A percentile compares a stretch with the other conserved stretches of the same genome.
These are phyloP conservation scores for Mycena rosella DNA, from an alignment of 768 basidiomycete genomes.

Conservation along the genomic window DNA sequence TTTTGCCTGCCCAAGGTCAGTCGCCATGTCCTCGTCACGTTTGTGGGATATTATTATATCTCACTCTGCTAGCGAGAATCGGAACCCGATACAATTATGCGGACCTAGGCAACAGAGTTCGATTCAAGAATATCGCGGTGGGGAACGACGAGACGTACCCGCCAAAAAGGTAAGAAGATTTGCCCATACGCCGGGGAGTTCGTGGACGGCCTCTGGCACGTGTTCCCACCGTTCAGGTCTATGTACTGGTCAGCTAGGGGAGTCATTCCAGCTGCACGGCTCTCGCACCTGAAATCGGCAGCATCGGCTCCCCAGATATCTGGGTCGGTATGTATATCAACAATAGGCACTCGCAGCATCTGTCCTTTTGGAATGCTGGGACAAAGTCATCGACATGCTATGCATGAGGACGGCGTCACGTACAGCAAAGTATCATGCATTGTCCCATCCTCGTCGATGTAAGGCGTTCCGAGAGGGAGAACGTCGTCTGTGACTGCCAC, in stretches of 20 bases:
- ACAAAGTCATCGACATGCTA: too few species aligned
- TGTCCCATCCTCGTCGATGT: constrained; percentile 39
- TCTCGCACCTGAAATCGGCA: constrained; percentile 46
- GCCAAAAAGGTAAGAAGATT: constrained; percentile 4
- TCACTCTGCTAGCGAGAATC: constrained; percentile 45
- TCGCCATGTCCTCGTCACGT: not conserved
- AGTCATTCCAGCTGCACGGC: too few species aligned
- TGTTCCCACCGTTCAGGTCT: not conserved
- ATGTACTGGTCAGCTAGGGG: too few species aligned
- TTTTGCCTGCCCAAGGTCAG: constrained; percentile 40
- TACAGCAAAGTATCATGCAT: constrained; percentile 34
- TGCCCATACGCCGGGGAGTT: not conserved
- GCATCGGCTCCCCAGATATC: constrained; percentile 46
- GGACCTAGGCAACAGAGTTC: constrained; percentile 25
- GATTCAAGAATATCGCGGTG: not conserved
- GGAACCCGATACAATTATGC: constrained; percentile 59
- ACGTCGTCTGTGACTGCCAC: constrained; percentile 45
- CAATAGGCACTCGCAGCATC: constrained; percentile 46
- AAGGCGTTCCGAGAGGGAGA: constrained; percentile 43
- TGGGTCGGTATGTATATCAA: constrained; percentile 39
- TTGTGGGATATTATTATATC: not conserved
- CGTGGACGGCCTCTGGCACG: not conserved
- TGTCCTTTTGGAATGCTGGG: constrained; percentile 41
- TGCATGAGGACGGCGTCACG: not conserved
- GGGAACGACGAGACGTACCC: not conserved